Conservation (phyloP, 176 grass and related monocot genomes). For the Oryza australiensis region DNA sequence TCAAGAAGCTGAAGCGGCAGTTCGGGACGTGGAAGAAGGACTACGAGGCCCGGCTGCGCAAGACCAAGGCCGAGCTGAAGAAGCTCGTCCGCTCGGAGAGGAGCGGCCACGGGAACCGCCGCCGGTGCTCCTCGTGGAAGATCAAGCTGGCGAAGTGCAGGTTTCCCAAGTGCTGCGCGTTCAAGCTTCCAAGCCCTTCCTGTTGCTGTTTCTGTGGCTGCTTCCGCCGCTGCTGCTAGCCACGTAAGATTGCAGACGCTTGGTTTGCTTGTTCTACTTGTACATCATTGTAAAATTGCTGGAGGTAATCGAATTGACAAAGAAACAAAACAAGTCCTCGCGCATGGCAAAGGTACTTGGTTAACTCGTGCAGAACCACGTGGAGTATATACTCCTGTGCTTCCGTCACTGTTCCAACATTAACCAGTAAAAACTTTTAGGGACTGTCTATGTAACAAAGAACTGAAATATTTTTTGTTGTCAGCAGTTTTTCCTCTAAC, state of each 20-base stretch:
- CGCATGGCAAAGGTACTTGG: too few relatives aligned
- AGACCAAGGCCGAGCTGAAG: conserved; percentile 43
- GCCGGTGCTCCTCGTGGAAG: conserved; percentile 39
- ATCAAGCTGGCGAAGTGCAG: conserved; percentile 25
- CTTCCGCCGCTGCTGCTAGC: conserved; percentile 19
- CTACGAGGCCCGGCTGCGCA: conserved; percentile 34
- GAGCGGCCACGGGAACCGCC: background rate
- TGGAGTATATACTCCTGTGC: too few relatives aligned
- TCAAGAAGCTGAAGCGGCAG: conserved; percentile 36
- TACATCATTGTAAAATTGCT: background rate
- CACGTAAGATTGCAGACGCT: background rate
- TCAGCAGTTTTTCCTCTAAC: too few relatives aligned
- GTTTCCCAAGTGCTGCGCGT: conserved; percentile 33
- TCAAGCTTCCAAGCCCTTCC: conserved; percentile 21
- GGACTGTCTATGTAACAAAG: too few relatives aligned
- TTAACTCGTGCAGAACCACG: too few relatives aligned
- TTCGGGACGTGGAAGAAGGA: conserved; percentile 58
- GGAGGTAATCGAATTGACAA: background rate
- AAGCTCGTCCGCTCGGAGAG: conserved; percentile 28
- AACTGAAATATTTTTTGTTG: too few relatives aligned
- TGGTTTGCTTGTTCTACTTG: background rate
- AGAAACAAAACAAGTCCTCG: background rate
- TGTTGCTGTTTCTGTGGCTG: conserved; percentile 12
- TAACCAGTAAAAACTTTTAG: too few relatives aligned
- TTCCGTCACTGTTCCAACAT: too few relatives aligned